Evolutionary conservation across 1,284 basidiomycete genomes (phyloP).

Genomic region (Cutaneotrichosporon sp.): DNA sequence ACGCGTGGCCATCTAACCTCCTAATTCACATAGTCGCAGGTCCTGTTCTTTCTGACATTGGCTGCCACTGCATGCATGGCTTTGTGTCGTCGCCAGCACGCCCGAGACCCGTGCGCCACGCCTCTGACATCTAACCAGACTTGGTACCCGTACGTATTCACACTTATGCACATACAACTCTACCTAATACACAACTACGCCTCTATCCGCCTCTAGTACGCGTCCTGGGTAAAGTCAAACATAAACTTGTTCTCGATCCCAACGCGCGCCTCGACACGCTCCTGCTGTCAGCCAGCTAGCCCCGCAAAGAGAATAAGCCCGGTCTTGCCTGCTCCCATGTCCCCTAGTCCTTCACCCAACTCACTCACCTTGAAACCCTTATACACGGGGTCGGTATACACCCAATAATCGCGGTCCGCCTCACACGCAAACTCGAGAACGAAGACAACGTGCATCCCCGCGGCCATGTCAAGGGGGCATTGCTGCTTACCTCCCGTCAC

Average conservation of each 20-base stretch:
- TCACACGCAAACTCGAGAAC: constrained; percentile 39
- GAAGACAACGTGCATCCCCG: constrained; percentile 43
- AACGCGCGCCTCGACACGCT: constrained; percentile 20
- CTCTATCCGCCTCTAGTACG: constrained; percentile 11
- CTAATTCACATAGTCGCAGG: no score
- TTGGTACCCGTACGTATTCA: no score
- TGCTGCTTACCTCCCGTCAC: constrained; percentile 41
- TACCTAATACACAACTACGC: no score
- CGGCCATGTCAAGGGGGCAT: constrained; percentile 34
- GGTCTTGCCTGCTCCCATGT: not conserved
- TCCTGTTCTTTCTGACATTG: no score
- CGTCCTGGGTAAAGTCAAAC: constrained; percentile 39
- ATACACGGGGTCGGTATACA: constrained; percentile 40
- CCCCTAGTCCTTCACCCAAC: not conserved
- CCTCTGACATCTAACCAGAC: no score
- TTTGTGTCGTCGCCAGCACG: no score
- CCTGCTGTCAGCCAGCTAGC: not conserved
- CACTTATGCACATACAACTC: no score
- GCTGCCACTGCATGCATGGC: no score
- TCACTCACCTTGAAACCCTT: constrained; percentile 33
- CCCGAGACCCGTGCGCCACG: no score
- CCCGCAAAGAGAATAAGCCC: no score
- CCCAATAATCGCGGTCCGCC: constrained; percentile 41
- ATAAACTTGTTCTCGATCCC: constrained; percentile 30
- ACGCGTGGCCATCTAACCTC: no score